Conservation (phyloP, 1,139 yeast genomes). For the Diutina sp. region DNA sequence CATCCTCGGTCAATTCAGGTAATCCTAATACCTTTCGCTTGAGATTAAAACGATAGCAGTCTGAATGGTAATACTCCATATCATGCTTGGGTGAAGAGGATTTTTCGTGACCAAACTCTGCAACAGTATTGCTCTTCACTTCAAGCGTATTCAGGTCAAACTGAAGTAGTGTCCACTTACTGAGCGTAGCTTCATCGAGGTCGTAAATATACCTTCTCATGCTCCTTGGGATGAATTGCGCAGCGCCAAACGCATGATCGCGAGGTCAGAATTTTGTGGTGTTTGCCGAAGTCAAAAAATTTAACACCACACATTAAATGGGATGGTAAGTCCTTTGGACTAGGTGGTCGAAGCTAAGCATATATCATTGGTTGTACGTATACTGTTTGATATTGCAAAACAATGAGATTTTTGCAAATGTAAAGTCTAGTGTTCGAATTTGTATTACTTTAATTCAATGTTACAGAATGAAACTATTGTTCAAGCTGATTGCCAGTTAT, state of each 20-base stretch:
- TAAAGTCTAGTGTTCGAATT: neutral
- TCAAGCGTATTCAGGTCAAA: neutral
- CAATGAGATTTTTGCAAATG: neutral
- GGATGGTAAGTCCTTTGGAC: too few relatives aligned
- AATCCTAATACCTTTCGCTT: conserved; percentile 38
- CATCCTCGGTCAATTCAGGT: conserved; percentile 37
- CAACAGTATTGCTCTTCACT: neutral
- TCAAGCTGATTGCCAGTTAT: too few relatives aligned
- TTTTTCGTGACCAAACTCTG: neutral
- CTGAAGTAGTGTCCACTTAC: conserved; percentile 17
- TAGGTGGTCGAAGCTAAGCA: too few relatives aligned
- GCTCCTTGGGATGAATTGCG: neutral
- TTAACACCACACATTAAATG: too few relatives aligned
- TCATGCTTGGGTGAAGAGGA: conserved; percentile 6
- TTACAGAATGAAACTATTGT: too few relatives aligned
- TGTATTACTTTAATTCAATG: too few relatives aligned
- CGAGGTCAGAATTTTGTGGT: neutral
- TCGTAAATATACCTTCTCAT: neutral
- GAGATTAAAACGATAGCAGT: conserved; percentile 47
- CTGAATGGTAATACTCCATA: conserved; percentile 44
- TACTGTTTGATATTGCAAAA: neutral
- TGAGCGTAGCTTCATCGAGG: neutral
- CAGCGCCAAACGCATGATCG: neutral
- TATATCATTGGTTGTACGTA: too few relatives aligned
- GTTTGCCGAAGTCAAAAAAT: too few relatives aligned